phyloP scores from a whole-genome alignment of 306 rosid species.

The Astragalus glycyphyllos region DNA sequence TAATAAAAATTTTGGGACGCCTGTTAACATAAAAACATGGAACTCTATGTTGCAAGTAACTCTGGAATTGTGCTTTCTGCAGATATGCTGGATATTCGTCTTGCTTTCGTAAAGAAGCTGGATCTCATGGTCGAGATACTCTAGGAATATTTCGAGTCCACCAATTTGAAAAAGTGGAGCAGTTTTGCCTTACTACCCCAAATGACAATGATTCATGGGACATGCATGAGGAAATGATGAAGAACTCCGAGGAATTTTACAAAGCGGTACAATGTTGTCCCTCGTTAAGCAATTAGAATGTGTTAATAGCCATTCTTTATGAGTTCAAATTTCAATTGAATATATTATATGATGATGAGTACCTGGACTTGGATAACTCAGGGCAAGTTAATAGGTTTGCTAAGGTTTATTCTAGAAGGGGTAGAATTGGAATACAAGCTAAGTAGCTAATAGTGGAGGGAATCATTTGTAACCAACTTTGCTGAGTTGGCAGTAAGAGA shows the following conservation, averaged over 20 bases:
- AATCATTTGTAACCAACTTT: no score
- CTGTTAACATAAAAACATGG: conserved; percentile 9
- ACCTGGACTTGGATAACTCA: no score
- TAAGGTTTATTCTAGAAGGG: no score
- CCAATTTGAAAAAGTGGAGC: conserved; percentile 97
- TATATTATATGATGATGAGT: neutral
- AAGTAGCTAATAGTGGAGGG: no score
- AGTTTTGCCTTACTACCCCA: conserved; percentile 88
- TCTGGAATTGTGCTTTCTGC: conserved; percentile 33
- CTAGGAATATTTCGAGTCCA: conserved; percentile 94
- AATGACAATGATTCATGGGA: conserved; percentile 86
- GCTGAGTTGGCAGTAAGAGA: no score
- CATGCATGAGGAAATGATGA: conserved; percentile 96
- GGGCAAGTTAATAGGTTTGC: no score
- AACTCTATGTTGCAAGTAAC: conserved; percentile 2
- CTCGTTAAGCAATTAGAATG: conserved; percentile 11
- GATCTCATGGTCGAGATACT: conserved; percentile 97
- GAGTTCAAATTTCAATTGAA: conserved; percentile 2
- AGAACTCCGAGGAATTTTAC: conserved; percentile 91
- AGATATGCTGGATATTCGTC: conserved; percentile 97
- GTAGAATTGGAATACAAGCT: no score
- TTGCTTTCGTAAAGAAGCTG: conserved; percentile 99
- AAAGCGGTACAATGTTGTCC: conserved; percentile 50
- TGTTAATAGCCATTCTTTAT: conserved; percentile 13
- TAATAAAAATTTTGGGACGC: conserved; percentile 31